Base-by-base conservation (phyloP, 495 filamentous ascomycete species). In the Cetradonia linearis region DNA sequence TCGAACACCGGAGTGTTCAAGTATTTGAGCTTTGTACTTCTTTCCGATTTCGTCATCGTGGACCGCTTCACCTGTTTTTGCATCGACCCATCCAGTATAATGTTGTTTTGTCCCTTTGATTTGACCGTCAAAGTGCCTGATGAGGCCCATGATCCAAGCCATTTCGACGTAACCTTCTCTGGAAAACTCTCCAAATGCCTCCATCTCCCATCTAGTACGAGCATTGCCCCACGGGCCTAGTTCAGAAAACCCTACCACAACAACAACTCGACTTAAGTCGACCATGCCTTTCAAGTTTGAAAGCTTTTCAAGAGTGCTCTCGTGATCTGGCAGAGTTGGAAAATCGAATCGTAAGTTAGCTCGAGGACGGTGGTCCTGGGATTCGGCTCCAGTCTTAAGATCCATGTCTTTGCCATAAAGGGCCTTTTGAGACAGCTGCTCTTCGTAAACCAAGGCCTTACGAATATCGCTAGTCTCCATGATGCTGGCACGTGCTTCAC, bases 171-270 rank as follows among this genome's bases (percentile, higher is more conserved):
- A 66, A 7, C 63, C 66, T 23, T 59, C 55, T 13, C 53, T 18
- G 8, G 60, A 55, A 23, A 69, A 59, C 20, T 62, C 25, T 2
- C 63, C 61, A n/a, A 30, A 13, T n/a, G 16, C 8, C 31, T 69
- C 67, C 61, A 69, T 68, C 18, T 69, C 59, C 67, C 67, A 69
- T 40, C 67, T 40, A 11, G 67, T 69, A 3, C 67, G 56, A 36
- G 67, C 38, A 48, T 56, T 68, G 11, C 67, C 66, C 57, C 58
- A 68, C 5, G 67, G 67, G 14, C 64, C 64, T 2, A 69, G 25
- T 42, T 69, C 67, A 0, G 66, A 57, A 49, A 61, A 69, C 4
- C 67, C 67, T 4, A 57, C 55, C 6, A 69, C 47, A 2, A 69
- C 67, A 18, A 65, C 55, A 20, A 55, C 46, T 11, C 47, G 46